phyloP scores from a whole-genome alignment of 805 yeast species.

The Barnettozyma pratensis region DNA sequence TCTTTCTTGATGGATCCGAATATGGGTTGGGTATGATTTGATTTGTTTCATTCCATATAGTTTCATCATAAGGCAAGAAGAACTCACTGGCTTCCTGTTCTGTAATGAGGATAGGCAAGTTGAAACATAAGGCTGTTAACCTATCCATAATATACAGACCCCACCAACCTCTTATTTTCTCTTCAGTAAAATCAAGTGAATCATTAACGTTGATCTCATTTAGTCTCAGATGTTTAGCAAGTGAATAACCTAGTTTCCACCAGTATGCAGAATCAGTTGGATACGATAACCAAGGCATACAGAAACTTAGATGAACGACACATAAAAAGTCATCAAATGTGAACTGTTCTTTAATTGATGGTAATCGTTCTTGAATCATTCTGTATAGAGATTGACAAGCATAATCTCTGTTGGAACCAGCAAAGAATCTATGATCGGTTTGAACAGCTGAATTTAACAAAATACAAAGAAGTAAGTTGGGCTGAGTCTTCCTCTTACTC shows the following conservation, averaged over 20 bases:
- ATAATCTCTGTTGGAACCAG: slow-evolving; percentile 19
- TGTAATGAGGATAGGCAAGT: slow-evolving; percentile 26
- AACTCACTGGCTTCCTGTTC: slow-evolving; percentile 29
- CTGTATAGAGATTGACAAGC: slow-evolving; percentile 15
- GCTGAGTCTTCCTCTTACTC: slow-evolving; percentile 14
- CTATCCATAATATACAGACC: slow-evolving; percentile 35
- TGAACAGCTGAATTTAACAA: slow-evolving; percentile 18
- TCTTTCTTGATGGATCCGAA: slow-evolving; percentile 24
- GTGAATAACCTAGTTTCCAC: slow-evolving; percentile 20
- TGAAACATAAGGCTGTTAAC: slow-evolving; percentile 33
- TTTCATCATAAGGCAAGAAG: slow-evolving; percentile 31
- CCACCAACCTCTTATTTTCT: slow-evolving; percentile 38
- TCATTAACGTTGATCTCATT: slow-evolving; percentile 14
- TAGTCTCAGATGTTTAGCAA: slow-evolving; percentile 7
- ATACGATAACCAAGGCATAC: slow-evolving; percentile 24
- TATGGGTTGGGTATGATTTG: slow-evolving; percentile 25
- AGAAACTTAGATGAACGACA: slow-evolving; percentile 18
- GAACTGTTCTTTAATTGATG: slow-evolving; percentile 3
- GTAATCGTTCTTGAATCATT: slow-evolving; percentile 16
- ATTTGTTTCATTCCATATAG: slow-evolving; percentile 26
- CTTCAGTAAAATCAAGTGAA: slow-evolving; percentile 29
- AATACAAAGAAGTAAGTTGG: slow-evolving; percentile 15
- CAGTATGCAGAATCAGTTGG: slow-evolving; percentile 22
- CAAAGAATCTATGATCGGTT: slow-evolving; percentile 19
- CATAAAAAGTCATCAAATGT: slow-evolving; percentile 21